Conservation (phyloP, 2,329 filamentous ascomycete genomes). For the Aspergillus alliaceus region DNA sequence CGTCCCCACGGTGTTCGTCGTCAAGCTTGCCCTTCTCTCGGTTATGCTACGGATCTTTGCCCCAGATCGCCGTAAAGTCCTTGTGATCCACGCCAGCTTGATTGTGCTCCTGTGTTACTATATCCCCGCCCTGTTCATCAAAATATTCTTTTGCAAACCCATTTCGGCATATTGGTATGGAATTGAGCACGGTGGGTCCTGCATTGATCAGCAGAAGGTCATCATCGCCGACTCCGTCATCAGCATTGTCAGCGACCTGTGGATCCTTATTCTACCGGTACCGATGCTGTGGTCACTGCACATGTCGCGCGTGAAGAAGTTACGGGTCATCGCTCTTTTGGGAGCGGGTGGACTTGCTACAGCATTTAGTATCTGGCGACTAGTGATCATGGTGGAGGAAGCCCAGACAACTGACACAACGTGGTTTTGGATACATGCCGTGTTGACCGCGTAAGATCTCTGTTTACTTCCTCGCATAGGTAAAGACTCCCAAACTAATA, state of each 20-base stretch:
- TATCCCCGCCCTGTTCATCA: slow-evolving; percentile 25
- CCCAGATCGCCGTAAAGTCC: slow-evolving; percentile 20
- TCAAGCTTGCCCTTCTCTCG: slow-evolving; percentile 28
- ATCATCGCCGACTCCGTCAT: slow-evolving; percentile 35
- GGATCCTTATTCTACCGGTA: slow-evolving; percentile 27
- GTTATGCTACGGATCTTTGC: slow-evolving; percentile 28
- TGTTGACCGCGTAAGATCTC: slow-evolving; percentile 24
- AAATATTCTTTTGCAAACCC: slow-evolving; percentile 27
- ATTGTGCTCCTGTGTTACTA: slow-evolving; percentile 26
- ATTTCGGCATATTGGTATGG: slow-evolving; percentile 25
- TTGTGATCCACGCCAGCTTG: slow-evolving; percentile 21
- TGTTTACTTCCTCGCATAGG: not conserved
- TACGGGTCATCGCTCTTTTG: slow-evolving; percentile 26
- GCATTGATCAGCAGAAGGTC: slow-evolving; percentile 27
- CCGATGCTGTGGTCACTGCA: slow-evolving; percentile 28
- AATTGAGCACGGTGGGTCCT: slow-evolving; percentile 12
- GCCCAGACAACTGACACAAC: slow-evolving; percentile 23
- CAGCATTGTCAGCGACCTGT: slow-evolving; percentile 26
- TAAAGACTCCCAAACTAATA: not conserved
- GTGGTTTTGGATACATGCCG: slow-evolving; percentile 24
- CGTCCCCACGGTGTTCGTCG: slow-evolving; percentile 26
- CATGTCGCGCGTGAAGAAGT: slow-evolving; percentile 20
- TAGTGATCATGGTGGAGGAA: slow-evolving; percentile 26
- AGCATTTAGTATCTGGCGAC: slow-evolving; percentile 24
- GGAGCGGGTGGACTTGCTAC: slow-evolving; percentile 29